Evolutionary conservation across 2,329 filamentous ascomycete species (phyloP).

Genomic region (Neodidymelliopsis sp.): DNA sequence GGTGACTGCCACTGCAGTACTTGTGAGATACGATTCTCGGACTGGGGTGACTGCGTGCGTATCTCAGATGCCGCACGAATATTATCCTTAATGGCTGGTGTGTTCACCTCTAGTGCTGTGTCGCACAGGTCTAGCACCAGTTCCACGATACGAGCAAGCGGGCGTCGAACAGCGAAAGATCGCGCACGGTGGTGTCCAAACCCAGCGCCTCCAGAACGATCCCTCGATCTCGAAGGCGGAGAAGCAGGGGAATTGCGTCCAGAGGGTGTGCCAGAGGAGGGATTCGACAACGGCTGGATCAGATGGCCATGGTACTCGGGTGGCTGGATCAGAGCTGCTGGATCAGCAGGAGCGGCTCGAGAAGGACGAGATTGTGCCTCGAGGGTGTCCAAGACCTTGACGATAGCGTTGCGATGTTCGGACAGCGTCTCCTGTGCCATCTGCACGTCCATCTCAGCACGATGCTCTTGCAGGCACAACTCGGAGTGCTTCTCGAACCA

Average conservation of each 20-base stretch:
- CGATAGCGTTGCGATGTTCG: constrained; percentile 92
- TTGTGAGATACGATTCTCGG: constrained; percentile 92
- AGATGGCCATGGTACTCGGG: constrained; percentile 88
- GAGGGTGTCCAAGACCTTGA: constrained; percentile 91
- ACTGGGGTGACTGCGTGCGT: constrained; percentile 92
- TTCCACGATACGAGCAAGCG: constrained; percentile 92
- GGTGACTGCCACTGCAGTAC: constrained; percentile 97
- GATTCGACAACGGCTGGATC: constrained; percentile 76
- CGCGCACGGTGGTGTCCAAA: constrained; percentile 81
- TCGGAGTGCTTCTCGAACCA: constrained; percentile 99
- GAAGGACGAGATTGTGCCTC: constrained; percentile 77
- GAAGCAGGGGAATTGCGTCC: constrained; percentile 75
- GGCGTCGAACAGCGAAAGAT: constrained; percentile 90
- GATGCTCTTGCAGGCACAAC: constrained; percentile 92
- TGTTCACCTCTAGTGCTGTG: constrained; percentile 92
- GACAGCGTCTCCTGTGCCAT: constrained; percentile 90
- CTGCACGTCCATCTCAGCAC: constrained; percentile 97
- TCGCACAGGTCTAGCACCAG: constrained; percentile 94
- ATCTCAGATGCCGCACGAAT: constrained; percentile 75
- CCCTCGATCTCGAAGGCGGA: constrained; percentile 69
- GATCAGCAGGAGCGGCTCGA: constrained; percentile 61
- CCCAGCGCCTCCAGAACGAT: constrained; percentile 71
- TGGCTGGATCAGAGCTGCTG: constrained; percentile 56
- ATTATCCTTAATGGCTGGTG: constrained; percentile 85
- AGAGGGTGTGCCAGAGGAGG: constrained; percentile 74